Percentiles rank a stretch among this genome's conserved stretches.
Conservation (phyloP, 2,329 filamentous ascomycete species). For the Aspergillus novoparasiticus region DNA sequence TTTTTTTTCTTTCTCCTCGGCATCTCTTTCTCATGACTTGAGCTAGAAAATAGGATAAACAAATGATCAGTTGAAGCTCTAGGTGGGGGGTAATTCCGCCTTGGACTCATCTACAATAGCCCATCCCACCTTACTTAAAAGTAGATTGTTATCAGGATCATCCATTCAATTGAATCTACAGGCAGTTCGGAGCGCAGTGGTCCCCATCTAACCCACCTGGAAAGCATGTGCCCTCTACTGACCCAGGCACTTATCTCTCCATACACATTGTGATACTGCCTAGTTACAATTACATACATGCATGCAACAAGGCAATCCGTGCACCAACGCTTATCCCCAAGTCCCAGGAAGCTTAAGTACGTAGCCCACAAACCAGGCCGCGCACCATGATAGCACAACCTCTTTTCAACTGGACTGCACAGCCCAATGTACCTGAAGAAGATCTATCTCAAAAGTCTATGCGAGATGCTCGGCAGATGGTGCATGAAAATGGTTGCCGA, state of each 20-base stretch:
- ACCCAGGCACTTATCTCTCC: background rate
- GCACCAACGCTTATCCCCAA: background rate
- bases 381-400: background rate
- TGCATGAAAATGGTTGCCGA: background rate
- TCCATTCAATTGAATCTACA: background rate
- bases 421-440: background rate
- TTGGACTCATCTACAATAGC: background rate
- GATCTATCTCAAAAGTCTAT: too few relatives aligned
- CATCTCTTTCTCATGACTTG: too few relatives aligned
- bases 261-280: background rate
- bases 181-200: background rate
- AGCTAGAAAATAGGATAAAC: background rate
- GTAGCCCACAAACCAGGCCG: background rate
- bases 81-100: background rate
- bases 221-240: background rate
- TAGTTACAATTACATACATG: background rate
- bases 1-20: background rate
- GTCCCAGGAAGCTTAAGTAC: background rate
- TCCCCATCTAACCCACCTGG: background rate
- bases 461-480: background rate
- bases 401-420: background rate
- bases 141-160: background rate
- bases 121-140: background rate
- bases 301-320: background rate
- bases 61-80: background rate